These are phyloP conservation scores for Gyrodon lividus DNA, from an alignment of 768 basidiomycete genomes.

Conservation along the genomic window DNA sequence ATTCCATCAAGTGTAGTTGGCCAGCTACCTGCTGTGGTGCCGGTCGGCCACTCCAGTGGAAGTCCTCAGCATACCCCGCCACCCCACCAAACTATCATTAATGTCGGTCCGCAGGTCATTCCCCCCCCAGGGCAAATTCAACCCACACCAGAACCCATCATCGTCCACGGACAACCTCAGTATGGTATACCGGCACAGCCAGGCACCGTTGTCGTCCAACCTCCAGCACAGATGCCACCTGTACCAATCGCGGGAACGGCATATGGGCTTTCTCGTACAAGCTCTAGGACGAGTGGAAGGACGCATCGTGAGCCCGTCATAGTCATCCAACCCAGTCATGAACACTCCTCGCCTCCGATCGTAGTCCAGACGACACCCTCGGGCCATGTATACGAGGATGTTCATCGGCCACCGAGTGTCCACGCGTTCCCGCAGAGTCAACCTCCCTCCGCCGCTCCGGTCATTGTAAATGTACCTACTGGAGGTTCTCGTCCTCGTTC, in stretches of 20 bases:
- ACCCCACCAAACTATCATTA: conserved; percentile 14
- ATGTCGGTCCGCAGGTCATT: conserved; percentile 8
- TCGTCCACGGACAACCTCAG: not conserved
- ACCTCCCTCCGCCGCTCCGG: conserved; percentile 8
- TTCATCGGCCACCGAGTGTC: conserved; percentile 25
- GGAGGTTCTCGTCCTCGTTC: conserved; percentile 20
- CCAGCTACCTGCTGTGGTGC: conserved; percentile 18
- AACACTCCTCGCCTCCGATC: conserved; percentile 24
- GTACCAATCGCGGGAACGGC: conserved; percentile 1
- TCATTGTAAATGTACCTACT: conserved; percentile 6
- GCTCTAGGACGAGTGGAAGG: conserved; percentile 16
- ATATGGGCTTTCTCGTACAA: conserved; percentile 11
- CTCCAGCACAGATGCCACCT: conserved; percentile 6
- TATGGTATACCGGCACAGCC: conserved; percentile 8
- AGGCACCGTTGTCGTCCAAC: conserved; percentile 19
- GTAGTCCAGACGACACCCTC: conserved; percentile 16
- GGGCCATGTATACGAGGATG: conserved; percentile 5
- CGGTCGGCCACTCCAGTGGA: conserved; percentile 10
- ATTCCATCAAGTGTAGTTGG: conserved; percentile 3
- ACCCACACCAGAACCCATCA: not conserved
- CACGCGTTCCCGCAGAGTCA: conserved; percentile 19
- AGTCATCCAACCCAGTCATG: conserved; percentile 14
- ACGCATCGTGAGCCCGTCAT: conserved; percentile 10
- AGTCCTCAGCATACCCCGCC: conserved; percentile 3
- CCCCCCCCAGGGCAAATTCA: conserved; percentile 25